These are phyloP conservation scores for Lactifluus rugatus DNA, from an alignment of 768 basidiomycete species.

Conservation along the genomic window DNA sequence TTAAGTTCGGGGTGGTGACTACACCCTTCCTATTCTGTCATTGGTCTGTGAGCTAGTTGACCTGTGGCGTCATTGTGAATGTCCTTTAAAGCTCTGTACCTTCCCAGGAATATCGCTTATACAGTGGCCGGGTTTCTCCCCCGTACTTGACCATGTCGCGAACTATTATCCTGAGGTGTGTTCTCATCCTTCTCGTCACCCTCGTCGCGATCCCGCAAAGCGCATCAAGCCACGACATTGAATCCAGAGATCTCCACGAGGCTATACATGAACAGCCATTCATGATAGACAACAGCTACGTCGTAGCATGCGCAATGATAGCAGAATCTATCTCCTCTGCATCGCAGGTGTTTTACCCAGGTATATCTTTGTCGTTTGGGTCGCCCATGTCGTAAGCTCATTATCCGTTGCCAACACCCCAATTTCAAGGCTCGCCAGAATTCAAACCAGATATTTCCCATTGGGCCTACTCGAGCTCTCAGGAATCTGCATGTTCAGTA, in stretches of 20 bases:
- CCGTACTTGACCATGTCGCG: neutral
- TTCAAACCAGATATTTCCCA: conserved; percentile 11
- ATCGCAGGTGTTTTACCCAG: conserved; percentile 4
- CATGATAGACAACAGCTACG: neutral
- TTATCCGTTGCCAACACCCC: too few species aligned
- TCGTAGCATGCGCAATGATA: neutral
- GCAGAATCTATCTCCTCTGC: neutral
- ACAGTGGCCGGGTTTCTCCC: too few species aligned
- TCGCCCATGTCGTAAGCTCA: too few species aligned
- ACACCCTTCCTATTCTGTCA: too few species aligned
- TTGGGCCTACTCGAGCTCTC: conserved; percentile 13
- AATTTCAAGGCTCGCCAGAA: neutral
- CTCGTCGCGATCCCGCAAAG: neutral
- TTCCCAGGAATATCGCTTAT: neutral
- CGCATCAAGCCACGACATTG: neutral
- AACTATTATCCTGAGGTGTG: neutral
- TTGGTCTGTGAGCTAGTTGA: too few species aligned
- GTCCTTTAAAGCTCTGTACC: too few species aligned
- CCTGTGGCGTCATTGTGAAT: too few species aligned
- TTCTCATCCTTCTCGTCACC: neutral
- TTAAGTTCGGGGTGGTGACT: too few species aligned
- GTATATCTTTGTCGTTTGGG: neutral
- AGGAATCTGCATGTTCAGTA: conserved; percentile 15
- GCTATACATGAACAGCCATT: neutral
- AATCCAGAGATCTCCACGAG: neutral